Percentiles rank a stretch among this genome's conserved stretches.
These are phyloP conservation scores for Salix caprea DNA, from an alignment of 345 rosid species.

Conservation along the genomic window DNA sequence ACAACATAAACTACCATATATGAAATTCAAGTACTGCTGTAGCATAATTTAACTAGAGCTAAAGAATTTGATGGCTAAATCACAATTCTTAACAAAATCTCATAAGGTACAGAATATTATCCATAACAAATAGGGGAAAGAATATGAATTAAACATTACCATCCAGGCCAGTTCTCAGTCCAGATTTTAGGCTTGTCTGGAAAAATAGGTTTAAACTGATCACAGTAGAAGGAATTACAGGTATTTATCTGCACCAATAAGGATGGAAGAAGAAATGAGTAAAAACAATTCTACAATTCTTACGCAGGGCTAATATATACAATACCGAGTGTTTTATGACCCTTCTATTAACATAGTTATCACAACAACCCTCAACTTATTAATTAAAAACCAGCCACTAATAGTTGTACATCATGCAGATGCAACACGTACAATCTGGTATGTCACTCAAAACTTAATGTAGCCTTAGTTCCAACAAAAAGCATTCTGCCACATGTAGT, in stretches of 20 bases:
- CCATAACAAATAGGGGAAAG: neutral
- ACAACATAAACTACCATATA: too few species aligned
- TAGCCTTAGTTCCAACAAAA: neutral
- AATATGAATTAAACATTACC: conserved; percentile 44
- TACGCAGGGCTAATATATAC: neutral
- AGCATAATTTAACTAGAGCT: neutral
- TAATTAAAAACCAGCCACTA: neutral
- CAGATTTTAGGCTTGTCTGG: conserved; percentile 91
- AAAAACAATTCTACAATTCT: neutral
- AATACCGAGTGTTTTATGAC: neutral
- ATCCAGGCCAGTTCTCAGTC: conserved; percentile 99
- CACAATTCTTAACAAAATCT: neutral
- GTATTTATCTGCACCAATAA: conserved; percentile 57
- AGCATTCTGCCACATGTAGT: neutral
- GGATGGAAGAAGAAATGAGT: neutral
- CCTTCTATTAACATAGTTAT: neutral
- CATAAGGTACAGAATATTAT: neutral
- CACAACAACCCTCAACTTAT: neutral
- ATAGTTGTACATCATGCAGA: neutral
- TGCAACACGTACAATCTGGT: neutral
- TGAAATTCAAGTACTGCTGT: neutral
- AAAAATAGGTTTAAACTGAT: conserved; percentile 64
- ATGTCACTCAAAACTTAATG: neutral
- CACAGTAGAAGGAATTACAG: conserved; percentile 85
- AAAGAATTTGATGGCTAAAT: neutral